Base-by-base conservation (phyloP, 2,329 filamentous ascomycete species). In the Davidsoniella australis region DNA sequence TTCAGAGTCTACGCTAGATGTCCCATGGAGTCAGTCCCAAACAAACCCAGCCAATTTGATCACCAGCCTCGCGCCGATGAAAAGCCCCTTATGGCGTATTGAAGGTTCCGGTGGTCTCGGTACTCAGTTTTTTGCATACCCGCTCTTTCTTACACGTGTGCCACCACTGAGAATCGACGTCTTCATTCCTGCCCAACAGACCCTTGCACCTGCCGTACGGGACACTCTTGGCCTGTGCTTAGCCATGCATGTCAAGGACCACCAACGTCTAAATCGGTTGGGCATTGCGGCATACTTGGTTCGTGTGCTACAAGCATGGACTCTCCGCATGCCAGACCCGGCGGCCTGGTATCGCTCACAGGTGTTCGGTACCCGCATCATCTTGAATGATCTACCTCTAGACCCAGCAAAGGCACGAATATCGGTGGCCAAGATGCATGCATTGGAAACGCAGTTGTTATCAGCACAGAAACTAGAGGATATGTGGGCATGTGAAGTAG, bases 21-120 rank as follows among this genome's bases (percentile, higher is more conserved):
- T 48, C 5, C 16, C 17, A 17, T 78, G 75, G 75, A 58, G 61
- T 10, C 53, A 58, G 2, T 78, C 74, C 4, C 60, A 64, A 39
- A 63, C 78, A 40, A 79, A 79, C 54, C 75, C 75, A 6, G 76
- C 74, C 58, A 78, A 77, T 56, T 68, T 75, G 52, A 71, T 78
- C 57, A 68, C 78, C 57, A 75, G 72, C 54, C 67, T 79, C 14
- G 66, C 65, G 2, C 59, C 63, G 6, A 66, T 67, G 2, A 45
- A 56, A 12, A 55, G 61, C 0, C 67, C 73, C 2, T 59, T 72
- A 6, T 80, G 75, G 75, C 67, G 71, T 33, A 69, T 80, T 44
- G 75, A 79, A 55, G 75, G 75, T 45, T 73, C 69, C 55, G 70
- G 71, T 18, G 70, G 68, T 16, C 65, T 73, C 49, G 75, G 74